These are phyloP conservation scores for Yarrowia galli DNA, from an alignment of 1,139 yeast species.

Conservation along the genomic window DNA sequence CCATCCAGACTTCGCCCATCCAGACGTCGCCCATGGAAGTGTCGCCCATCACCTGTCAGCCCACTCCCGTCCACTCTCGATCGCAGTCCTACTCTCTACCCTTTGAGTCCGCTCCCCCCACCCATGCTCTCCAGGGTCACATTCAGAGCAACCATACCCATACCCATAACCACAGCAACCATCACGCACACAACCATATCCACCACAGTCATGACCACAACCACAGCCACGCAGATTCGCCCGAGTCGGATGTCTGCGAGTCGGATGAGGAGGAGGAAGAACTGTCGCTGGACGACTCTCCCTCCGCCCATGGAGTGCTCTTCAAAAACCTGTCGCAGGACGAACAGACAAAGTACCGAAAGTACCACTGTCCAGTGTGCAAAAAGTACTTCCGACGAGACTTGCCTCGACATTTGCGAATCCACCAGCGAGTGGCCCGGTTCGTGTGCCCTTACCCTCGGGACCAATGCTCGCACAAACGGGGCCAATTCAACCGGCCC, in stretches of 20 bases:
- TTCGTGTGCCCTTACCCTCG: conserved; percentile 68
- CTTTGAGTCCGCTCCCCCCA: neutral
- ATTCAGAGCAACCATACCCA: neutral
- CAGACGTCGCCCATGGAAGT: too few relatives aligned
- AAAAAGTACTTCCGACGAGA: conserved; percentile 66
- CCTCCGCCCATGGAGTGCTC: conserved; percentile 26
- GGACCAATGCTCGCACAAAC: conserved; percentile 63
- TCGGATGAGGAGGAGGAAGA: conserved; percentile 12
- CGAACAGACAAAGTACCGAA: conserved; percentile 41
- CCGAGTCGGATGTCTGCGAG: neutral
- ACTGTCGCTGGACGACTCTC: conserved; percentile 35
- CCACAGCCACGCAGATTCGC: neutral
- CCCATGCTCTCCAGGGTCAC: neutral
- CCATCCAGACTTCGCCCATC: neutral
- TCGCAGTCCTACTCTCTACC: conserved; percentile 5
- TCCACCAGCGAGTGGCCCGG: conserved; percentile 65
- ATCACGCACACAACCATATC: too few relatives aligned
- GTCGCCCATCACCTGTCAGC: conserved; percentile 9
- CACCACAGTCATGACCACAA: neutral
- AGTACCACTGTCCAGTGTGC: conserved; percentile 61
- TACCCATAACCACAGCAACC: too few relatives aligned
- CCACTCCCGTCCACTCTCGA: conserved; percentile 16
- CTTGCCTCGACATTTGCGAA: conserved; percentile 69
- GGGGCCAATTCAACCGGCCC: conserved; percentile 71
- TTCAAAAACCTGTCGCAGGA: conserved; percentile 20